Evolutionary conservation across 2,329 filamentous ascomycete genomes (phyloP).

Genomic region (Mycocentrospora acerina): DNA sequence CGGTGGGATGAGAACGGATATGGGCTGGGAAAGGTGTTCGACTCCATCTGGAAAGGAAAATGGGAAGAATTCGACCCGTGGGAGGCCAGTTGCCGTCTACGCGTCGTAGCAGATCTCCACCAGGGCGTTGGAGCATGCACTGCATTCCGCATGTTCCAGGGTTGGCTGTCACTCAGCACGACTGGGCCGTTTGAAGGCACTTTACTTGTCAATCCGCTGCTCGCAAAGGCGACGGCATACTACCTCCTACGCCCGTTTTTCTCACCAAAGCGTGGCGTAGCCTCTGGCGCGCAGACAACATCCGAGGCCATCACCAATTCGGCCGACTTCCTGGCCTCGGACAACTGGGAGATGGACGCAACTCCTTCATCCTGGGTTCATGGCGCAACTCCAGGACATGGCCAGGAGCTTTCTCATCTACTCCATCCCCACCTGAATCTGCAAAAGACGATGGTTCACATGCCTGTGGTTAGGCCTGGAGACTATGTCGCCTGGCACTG

Average conservation of each 20-base stretch:
- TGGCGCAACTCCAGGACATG: conserved; percentile 67
- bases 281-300: conserved; percentile 34
- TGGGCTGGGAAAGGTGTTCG: conserved; percentile 65
- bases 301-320: conserved; percentile 33
- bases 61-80: conserved; percentile 86
- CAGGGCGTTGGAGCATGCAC: conserved; percentile 78
- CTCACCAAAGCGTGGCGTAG: conserved; percentile 49
- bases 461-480: conserved; percentile 68
- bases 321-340: conserved; percentile 49
- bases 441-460: conserved; percentile 67
- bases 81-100: conserved; percentile 70
- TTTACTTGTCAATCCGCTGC: conserved; percentile 75
- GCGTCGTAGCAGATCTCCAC: conserved; percentile 73
- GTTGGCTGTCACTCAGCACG: conserved; percentile 80
- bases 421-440: conserved; percentile 73
- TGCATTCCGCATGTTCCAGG: conserved; percentile 87
- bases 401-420: conserved; percentile 65
- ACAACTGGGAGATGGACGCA: conserved; percentile 63
- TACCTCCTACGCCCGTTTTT: conserved; percentile 85
- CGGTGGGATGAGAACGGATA: conserved; percentile 64
- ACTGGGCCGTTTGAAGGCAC: conserved; percentile 76
- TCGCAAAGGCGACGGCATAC: conserved; percentile 76
- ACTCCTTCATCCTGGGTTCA: conserved; percentile 63
- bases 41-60: conserved; percentile 67
- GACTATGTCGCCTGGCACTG: conserved; percentile 82